Conservation (phyloP, 2,329 filamentous ascomycete genomes). For the Orbilia ellipsospora region DNA sequence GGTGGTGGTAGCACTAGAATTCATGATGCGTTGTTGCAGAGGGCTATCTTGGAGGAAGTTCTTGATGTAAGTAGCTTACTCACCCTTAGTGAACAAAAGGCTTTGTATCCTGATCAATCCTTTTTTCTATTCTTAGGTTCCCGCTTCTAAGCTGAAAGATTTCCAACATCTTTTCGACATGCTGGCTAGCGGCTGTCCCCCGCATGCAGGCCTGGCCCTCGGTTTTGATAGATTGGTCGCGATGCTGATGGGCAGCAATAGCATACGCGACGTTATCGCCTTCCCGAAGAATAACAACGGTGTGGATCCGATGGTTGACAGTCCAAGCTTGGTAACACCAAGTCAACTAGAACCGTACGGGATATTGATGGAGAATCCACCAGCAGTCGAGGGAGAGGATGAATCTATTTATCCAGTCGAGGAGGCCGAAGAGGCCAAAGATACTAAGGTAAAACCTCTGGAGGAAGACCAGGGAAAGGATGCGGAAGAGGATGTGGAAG, state of each 20-base stretch:
- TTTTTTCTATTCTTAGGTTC: constrained; percentile 68
- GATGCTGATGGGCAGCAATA: constrained; percentile 78
- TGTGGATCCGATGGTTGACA: constrained; percentile 83
- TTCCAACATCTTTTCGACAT: constrained; percentile 88
- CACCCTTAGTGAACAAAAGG: too few relatives aligned
- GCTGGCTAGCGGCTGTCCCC: constrained; percentile 85
- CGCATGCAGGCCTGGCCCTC: constrained; percentile 91
- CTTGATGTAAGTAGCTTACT: constrained; percentile 67
- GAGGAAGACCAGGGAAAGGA: neutral
- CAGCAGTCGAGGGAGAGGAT: neutral
- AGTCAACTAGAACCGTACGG: constrained; percentile 72
- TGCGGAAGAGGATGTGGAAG: neutral
- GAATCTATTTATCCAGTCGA: neutral
- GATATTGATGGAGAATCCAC: constrained; percentile 60
- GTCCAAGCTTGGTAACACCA: constrained; percentile 75
- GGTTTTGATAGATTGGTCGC: constrained; percentile 90
- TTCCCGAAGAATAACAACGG: constrained; percentile 95
- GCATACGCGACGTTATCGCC: constrained; percentile 91
- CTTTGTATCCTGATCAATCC: neutral
- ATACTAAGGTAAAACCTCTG: neutral
- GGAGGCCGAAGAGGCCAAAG: neutral
- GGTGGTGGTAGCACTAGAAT: constrained; percentile 94
- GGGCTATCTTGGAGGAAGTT: constrained; percentile 84
- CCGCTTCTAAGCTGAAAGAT: constrained; percentile 75
- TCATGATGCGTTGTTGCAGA: constrained; percentile 83